Evolutionary conservation across 2,329 filamentous ascomycete genomes (phyloP), one percentile per base, ranked within the genome.

Genomic region (Trichoderma atrobrunneum): DNA sequence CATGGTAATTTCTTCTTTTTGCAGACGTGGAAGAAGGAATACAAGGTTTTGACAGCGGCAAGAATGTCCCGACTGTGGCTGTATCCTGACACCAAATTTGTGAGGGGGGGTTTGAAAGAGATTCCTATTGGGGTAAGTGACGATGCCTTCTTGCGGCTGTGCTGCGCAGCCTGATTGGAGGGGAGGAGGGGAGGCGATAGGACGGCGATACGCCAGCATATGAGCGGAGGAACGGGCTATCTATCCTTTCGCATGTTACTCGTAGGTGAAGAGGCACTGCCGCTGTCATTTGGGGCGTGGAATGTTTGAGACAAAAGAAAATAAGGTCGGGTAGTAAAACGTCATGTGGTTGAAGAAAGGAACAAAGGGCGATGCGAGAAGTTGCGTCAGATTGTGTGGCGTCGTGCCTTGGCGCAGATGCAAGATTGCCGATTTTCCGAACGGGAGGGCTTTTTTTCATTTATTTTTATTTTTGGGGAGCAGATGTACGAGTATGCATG

Each of bases 361-460:
- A 21, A 5, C 12, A 59, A 12, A n/a, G n/a, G 56, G 26, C 26
- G 16, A 32, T 64, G 36, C 10, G 24, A n/a, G n/a, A 54, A 12
- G 28, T n/a, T 54, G 28, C 21, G 63, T 36, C 48, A 54, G 18
- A 21, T 8, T 3, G 43, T 34, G 28, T 43, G 39, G 28, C 26
- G 12, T 43, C 34, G 43, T 43, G 39, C 39, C 62, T 65, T 54
- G 39, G 61, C 60, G 21, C 16, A n/a, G 36, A 63, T 63, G 61
- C 39, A 51, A 65, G 62, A 65, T 65, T 65, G 62, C 62, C 62
- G 62, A 24, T 54, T 65, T 65, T 21, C 62, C 62, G 62, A 32
- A 26, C 36, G 62, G 62, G 32, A 54, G 21, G 48, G 48, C 11
- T 21, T 30, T 43, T 32, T 32, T 32, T 30, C 16, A 43, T 43